phyloP scores from a whole-genome alignment of 1,139 yeast species.

The Scheffersomyces cryptocercus region DNA sequence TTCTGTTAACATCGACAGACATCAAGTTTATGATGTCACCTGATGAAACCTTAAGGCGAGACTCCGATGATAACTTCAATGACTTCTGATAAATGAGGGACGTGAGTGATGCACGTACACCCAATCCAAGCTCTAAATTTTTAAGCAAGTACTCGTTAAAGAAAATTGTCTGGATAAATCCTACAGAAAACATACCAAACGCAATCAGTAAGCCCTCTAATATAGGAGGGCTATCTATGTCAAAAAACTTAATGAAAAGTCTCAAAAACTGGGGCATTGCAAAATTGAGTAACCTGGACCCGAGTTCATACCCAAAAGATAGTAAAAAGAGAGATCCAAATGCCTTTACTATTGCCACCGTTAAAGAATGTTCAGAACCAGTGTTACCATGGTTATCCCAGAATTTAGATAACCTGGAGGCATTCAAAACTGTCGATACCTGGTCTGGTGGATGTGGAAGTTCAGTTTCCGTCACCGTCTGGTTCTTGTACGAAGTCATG shows the following conservation, averaged over 20 bases:
- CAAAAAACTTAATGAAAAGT: slow-evolving; percentile 50
- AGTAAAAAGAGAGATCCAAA: slow-evolving; percentile 47
- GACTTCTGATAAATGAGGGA: slow-evolving; percentile 54
- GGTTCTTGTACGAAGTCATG: slow-evolving; percentile 46
- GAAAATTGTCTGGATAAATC: slow-evolving; percentile 46
- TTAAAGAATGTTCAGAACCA: slow-evolving; percentile 31
- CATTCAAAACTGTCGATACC: slow-evolving; percentile 38
- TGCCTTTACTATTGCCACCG: slow-evolving; percentile 43
- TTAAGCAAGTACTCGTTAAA: slow-evolving; percentile 54
- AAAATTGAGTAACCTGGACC: slow-evolving; percentile 46
- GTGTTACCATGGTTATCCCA: slow-evolving; percentile 15
- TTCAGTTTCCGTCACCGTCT: slow-evolving; percentile 50
- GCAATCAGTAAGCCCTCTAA: slow-evolving; percentile 56
- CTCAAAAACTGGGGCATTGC: slow-evolving; percentile 61
- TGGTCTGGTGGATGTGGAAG: slow-evolving; percentile 56
- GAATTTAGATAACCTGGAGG: slow-evolving; percentile 16
- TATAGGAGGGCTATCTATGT: slow-evolving; percentile 36
- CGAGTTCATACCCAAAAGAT: slow-evolving; percentile 47
- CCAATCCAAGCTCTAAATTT: slow-evolving; percentile 53
- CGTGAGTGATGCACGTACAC: slow-evolving; percentile 52
- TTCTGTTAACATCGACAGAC: slow-evolving; percentile 59
- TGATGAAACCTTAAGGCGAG: slow-evolving; percentile 45
- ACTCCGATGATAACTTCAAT: slow-evolving; percentile 46
- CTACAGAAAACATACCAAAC: slow-evolving; percentile 48
- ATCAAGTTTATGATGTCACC: slow-evolving; percentile 61